Evolutionary conservation across 148 eudicot genomes (phyloP).

Genomic region (Agrostemma githago): DNA sequence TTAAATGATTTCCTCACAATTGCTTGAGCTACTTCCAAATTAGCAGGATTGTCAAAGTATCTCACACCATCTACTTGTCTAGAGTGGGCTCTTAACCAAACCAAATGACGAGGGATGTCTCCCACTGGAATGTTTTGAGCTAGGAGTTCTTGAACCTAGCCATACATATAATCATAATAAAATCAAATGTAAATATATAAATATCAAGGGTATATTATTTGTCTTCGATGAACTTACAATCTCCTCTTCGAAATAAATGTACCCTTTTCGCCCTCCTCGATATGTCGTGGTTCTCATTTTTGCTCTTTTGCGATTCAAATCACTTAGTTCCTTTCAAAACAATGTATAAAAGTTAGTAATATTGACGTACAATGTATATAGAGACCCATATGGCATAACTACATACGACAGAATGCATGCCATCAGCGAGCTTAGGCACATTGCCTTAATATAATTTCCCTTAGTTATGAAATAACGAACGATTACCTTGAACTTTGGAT

Average conservation of each 20-base stretch:
- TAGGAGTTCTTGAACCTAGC: not conserved
- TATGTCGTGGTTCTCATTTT: not conserved
- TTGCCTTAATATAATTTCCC: not conserved
- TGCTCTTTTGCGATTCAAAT: not conserved
- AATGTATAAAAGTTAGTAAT: not conserved
- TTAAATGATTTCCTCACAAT: not conserved
- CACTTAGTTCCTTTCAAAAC: not conserved
- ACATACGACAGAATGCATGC: too few relatives aligned
- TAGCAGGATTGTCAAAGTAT: not conserved
- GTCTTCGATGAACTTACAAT: conserved; percentile 1
- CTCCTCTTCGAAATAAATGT: conserved; percentile 1
- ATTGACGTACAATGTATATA: too few relatives aligned
- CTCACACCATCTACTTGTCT: not conserved
- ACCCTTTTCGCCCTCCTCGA: conserved; percentile 16
- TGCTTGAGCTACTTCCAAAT: conserved; percentile 13
- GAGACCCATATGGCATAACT: too few relatives aligned
- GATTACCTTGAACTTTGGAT: conserved; percentile 9
- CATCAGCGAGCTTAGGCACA: too few relatives aligned
- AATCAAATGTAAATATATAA: not conserved
- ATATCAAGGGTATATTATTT: not conserved
- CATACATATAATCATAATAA: not conserved
- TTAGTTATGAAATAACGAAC: not conserved
- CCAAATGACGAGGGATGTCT: conserved; percentile 11
- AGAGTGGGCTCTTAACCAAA: conserved; percentile 8
- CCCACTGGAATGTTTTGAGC: not conserved